phyloP scores from a whole-genome alignment of 768 basidiomycete genomes.

The Lactarius tabidus region DNA sequence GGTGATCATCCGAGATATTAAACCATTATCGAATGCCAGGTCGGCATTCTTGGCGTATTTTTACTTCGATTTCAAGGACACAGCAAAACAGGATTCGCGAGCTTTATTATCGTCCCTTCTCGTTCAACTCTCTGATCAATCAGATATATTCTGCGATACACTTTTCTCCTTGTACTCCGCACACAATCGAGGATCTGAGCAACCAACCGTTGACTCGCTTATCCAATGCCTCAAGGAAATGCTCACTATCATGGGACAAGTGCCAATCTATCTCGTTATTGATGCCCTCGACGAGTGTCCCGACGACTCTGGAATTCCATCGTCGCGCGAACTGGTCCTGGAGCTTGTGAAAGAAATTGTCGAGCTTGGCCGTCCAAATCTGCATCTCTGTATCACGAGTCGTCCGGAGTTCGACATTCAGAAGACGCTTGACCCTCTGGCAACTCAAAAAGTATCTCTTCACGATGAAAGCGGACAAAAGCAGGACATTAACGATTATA shows the following conservation, averaged over 20 bases:
- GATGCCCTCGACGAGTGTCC: not conserved
- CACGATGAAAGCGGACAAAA: not conserved
- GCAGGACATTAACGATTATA: too few relatives aligned
- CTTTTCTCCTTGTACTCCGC: not conserved
- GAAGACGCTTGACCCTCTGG: not conserved
- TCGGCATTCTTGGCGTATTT: not conserved
- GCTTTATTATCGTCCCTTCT: slow-evolving; percentile 3
- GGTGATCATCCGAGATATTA: not conserved
- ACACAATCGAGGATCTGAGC: not conserved
- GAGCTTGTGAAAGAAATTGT: not conserved
- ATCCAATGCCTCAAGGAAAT: slow-evolving; percentile 1
- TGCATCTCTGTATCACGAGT: not conserved
- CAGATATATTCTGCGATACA: not conserved
- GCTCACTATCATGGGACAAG: not conserved
- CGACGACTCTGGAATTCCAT: not conserved
- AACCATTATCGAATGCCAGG: not conserved
- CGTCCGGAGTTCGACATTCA: not conserved
- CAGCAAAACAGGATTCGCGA: not conserved
- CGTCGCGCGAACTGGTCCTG: not conserved
- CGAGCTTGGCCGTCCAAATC: not conserved
- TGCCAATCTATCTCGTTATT: not conserved
- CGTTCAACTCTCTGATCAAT: slow-evolving; percentile 3
- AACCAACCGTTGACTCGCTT: not conserved
- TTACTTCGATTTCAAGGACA: not conserved
- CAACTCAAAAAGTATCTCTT: not conserved